phyloP scores from a whole-genome alignment of 2,329 filamentous ascomycete genomes.

The Fusarium papillatum region DNA sequence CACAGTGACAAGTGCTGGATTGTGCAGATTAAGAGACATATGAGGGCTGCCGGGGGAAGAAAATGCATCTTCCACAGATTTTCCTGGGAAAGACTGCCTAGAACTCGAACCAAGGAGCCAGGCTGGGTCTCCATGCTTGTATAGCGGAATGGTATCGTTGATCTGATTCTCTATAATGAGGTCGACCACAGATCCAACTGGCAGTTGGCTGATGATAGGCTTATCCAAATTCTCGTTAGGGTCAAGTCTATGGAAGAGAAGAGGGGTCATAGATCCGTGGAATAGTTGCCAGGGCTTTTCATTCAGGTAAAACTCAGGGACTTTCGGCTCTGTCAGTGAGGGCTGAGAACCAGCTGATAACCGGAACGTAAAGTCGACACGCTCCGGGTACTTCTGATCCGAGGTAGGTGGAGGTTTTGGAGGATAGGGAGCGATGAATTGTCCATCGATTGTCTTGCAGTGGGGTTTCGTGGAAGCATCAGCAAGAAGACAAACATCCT shows the following conservation, averaged over 20 bases:
- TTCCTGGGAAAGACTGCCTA: not conserved
- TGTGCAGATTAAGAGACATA: not conserved
- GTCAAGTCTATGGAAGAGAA: conserved; percentile 2
- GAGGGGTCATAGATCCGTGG: conserved; percentile 11
- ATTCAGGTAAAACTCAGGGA: conserved; percentile 11
- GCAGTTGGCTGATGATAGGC: not conserved
- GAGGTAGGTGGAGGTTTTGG: not conserved
- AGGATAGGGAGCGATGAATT: not conserved
- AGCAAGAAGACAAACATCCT: not conserved
- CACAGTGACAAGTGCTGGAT: not conserved
- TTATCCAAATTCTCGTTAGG: not conserved
- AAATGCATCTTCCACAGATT: not conserved
- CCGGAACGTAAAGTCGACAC: not conserved
- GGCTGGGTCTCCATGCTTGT: conserved; percentile 1
- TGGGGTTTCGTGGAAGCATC: not conserved
- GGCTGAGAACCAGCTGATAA: not conserved
- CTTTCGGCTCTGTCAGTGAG: not conserved
- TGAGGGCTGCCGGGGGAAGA: not conserved
- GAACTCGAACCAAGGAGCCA: conserved; percentile 9
- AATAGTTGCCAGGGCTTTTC: conserved; percentile 17
- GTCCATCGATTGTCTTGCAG: not conserved
- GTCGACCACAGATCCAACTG: conserved; percentile 11
- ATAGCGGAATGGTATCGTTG: conserved; percentile 13
- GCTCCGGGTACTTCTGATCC: not conserved
- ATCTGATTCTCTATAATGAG: conserved; percentile 7